Conservation (phyloP, 495 filamentous ascomycete species). For the Xanthoparmelia taractica region DNA sequence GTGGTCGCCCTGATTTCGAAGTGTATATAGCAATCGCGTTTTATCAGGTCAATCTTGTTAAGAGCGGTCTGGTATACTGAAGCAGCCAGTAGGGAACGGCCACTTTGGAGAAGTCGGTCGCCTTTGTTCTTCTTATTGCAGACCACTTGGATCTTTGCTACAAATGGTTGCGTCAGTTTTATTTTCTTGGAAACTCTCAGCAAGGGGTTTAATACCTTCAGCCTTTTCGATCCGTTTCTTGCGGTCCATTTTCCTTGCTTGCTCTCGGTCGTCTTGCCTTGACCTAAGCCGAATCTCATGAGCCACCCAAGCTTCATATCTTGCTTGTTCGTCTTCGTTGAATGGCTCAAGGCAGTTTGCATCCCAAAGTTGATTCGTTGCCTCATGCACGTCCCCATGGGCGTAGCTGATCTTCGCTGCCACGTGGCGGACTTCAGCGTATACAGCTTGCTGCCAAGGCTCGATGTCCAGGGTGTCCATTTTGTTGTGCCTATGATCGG, state of each 20-base stretch:
- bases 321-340: neutral
- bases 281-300: neutral
- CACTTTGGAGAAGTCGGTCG: neutral
- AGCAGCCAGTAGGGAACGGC: neutral
- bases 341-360: neutral
- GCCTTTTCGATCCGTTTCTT: neutral
- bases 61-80: neutral
- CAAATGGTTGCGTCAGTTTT: neutral
- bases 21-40: fast-evolving
- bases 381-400: neutral
- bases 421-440: neutral
- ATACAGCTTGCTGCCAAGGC: neutral
- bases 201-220: neutral
- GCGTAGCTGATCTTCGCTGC: neutral
- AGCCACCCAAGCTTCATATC: neutral
- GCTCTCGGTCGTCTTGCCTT: neutral
- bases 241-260: neutral
- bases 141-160: neutral
- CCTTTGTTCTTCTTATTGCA: neutral
- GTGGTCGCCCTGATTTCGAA: neutral
- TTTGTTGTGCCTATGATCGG: neutral
- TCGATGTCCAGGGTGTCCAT: neutral
- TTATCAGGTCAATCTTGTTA: neutral
- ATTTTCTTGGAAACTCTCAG: too few species aligned
- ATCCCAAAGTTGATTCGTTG: neutral